Percentiles rank a stretch among this genome's conserved stretches.
phyloP scores from a whole-genome alignment of 139 green algal genomes.

The Coccomyxa sp. region DNA sequence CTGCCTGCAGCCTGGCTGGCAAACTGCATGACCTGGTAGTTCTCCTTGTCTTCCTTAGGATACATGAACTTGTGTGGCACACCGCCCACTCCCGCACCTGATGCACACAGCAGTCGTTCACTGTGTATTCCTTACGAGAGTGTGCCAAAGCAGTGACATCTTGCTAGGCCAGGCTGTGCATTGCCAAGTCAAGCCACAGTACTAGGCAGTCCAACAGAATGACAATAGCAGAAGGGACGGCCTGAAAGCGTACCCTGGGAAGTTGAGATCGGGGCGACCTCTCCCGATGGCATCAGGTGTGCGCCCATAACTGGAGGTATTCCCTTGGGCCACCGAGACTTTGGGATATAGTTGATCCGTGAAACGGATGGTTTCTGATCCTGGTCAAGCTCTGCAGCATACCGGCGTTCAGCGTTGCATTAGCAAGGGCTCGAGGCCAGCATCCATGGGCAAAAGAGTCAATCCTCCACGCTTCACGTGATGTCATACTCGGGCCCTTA shows the following conservation, averaged over 20 bases:
- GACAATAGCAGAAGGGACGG: background rate
- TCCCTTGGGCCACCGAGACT: constrained; percentile 62
- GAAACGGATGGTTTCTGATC: background rate
- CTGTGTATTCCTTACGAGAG: too few relatives aligned
- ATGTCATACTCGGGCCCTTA: too few relatives aligned
- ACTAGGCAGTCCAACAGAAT: too few relatives aligned
- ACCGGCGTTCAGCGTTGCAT: too few relatives aligned
- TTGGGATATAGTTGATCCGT: constrained; percentile 58
- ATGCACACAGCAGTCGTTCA: background rate
- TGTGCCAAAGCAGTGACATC: too few relatives aligned
- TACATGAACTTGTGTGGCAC: constrained; percentile 20
- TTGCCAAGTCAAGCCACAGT: too few relatives aligned
- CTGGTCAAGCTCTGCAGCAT: too few relatives aligned
- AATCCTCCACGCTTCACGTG: too few relatives aligned
- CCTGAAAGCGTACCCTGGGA: constrained; percentile 6
- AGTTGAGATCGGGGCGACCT: constrained; percentile 26
- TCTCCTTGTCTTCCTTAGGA: constrained; percentile 12
- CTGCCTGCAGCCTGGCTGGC: constrained; percentile 21
- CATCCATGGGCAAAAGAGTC: too few relatives aligned
- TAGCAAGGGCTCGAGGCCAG: too few relatives aligned
- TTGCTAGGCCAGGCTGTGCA: too few relatives aligned
- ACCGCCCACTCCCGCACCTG: constrained; percentile 14
- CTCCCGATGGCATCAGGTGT: constrained; percentile 79
- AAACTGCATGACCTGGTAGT: constrained; percentile 39
- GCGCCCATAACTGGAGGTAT: constrained; percentile 87